Conservation (phyloP, 2,329 filamentous ascomycete species). For the Geoglossum cookeanum region DNA sequence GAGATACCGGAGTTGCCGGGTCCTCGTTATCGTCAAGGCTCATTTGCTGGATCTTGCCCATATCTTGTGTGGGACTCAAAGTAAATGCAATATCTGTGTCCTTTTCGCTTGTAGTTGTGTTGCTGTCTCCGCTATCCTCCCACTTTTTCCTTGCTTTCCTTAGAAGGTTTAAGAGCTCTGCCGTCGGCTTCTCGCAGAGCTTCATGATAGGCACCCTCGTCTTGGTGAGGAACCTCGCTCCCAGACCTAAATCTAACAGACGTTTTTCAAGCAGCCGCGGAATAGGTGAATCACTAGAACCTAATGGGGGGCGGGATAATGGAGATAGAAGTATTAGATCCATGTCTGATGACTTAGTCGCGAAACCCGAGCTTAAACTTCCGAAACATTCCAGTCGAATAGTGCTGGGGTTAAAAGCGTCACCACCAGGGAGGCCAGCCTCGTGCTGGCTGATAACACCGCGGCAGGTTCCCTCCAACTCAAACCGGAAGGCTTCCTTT, state of each 20-base stretch:
- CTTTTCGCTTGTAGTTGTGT: neutral
- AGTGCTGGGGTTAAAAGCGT: slow-evolving; percentile 31
- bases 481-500: slow-evolving; percentile 50
- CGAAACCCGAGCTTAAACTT: slow-evolving; percentile 69
- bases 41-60: neutral
- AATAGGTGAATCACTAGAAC: slow-evolving; percentile 39
- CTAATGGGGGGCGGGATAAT: slow-evolving; percentile 33
- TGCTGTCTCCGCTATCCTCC: slow-evolving; percentile 31
- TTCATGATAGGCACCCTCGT: slow-evolving; percentile 80
- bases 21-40: neutral
- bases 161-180: slow-evolving; percentile 40
- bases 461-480: slow-evolving; percentile 45
- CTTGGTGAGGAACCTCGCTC: slow-evolving; percentile 56
- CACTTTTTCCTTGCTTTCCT: slow-evolving; percentile 48
- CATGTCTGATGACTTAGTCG: slow-evolving; percentile 76
- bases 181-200: slow-evolving; percentile 52
- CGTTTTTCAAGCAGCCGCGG: slow-evolving; percentile 58
- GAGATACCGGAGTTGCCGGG: neutral
- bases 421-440: slow-evolving; percentile 20
- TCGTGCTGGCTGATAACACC: slow-evolving; percentile 37
- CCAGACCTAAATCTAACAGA: slow-evolving; percentile 51
- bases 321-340: slow-evolving; percentile 62
- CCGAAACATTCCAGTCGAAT: slow-evolving; percentile 64
- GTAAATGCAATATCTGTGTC: neutral
- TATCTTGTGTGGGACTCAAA: neutral